Percentiles rank a stretch among this genome's conserved stretches.
phyloP scores from a whole-genome alignment of 805 yeast species.

The Kodamaea neixiangensis region DNA sequence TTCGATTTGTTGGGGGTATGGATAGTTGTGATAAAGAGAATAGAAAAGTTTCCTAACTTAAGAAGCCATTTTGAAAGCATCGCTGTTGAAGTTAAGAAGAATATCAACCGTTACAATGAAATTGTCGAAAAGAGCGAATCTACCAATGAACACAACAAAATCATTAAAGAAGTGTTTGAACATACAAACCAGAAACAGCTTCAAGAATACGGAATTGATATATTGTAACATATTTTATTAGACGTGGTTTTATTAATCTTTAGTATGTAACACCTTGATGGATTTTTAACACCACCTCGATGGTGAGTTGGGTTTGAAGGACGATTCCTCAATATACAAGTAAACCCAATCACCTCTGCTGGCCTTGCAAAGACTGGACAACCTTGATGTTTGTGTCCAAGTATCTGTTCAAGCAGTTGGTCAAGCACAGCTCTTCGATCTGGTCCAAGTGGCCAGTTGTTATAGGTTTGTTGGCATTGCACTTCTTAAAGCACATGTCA shows the following conservation, averaged over 20 bases:
- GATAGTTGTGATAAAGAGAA: slow-evolving; percentile 25
- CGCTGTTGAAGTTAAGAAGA: neutral
- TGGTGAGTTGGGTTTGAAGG: too few relatives aligned
- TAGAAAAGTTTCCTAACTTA: slow-evolving; percentile 2
- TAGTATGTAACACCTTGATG: too few relatives aligned
- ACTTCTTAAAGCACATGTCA: slow-evolving; percentile 86
- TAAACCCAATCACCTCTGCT: slow-evolving; percentile 21
- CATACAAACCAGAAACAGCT: neutral
- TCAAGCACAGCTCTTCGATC: slow-evolving; percentile 70
- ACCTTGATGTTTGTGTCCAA: slow-evolving; percentile 85
- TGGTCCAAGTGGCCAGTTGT: slow-evolving; percentile 50
- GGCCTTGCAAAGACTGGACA: slow-evolving; percentile 55
- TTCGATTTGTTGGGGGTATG: slow-evolving; percentile 41
- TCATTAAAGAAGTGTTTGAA: neutral
- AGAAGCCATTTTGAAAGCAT: neutral
- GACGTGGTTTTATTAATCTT: neutral
- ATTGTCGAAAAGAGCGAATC: neutral
- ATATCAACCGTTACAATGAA: neutral
- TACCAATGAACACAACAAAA: neutral
- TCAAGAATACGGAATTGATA: neutral
- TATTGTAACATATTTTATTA: slow-evolving; percentile 6
- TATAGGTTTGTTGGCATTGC: slow-evolving; percentile 53
- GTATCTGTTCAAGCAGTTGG: slow-evolving; percentile 81
- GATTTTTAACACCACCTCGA: too few relatives aligned
- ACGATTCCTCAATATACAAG: too few relatives aligned